Evolutionary conservation across 176 grass and related monocot species (phyloP).

Genomic region (Triticum turgidum): DNA sequence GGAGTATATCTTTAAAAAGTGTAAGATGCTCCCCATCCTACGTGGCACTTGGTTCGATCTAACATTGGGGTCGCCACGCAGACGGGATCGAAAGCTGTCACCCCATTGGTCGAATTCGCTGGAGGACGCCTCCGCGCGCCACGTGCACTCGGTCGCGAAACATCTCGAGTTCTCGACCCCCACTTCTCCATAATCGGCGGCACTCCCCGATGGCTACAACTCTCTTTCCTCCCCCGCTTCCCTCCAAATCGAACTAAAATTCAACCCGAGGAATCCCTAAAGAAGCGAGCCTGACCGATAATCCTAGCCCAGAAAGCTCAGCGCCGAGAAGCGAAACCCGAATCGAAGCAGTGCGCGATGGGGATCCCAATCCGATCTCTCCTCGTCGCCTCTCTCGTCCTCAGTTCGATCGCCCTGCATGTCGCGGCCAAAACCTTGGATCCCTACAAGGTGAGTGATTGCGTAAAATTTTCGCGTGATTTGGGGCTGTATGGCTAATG

Average conservation of each 20-base stretch:
- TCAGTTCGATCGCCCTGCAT: constrained; percentile 33
- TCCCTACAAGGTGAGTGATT: constrained; percentile 72
- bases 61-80: constrained; percentile 28
- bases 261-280: constrained; percentile 1
- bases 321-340: neutral
- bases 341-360: constrained; percentile 15
- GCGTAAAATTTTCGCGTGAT: neutral
- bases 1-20: too few relatives aligned
- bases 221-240: neutral
- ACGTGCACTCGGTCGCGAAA: constrained; percentile 49
- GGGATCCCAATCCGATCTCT: constrained; percentile 19
- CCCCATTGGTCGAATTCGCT: constrained; percentile 68
- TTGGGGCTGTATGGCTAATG: neutral
- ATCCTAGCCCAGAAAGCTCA: neutral
- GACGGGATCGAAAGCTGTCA: constrained; percentile 29
- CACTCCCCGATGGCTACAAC: neutral
- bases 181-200: constrained; percentile 24
- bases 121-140: constrained; percentile 29
- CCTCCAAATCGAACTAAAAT: constrained; percentile 9
- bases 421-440: constrained; percentile 54
- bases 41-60: neutral
- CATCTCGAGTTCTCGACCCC: constrained; percentile 40
- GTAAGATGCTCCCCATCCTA: neutral
- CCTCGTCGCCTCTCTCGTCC: constrained; percentile 49
- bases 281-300: neutral